These are phyloP conservation scores for Mycena maculata DNA, from an alignment of 768 basidiomycete species.

Conservation along the genomic window DNA sequence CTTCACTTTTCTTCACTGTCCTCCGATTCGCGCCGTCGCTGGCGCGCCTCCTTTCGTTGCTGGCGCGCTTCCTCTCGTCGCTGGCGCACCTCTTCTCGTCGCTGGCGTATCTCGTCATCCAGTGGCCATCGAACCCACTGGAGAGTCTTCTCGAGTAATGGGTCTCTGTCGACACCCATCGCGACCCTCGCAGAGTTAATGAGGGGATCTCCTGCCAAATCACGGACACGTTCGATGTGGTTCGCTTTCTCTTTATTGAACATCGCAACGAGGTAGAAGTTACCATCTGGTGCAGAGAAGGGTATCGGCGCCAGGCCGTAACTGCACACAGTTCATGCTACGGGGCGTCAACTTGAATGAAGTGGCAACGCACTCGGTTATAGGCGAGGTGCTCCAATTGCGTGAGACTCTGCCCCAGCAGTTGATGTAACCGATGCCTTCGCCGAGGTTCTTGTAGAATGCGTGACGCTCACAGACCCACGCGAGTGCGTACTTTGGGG, in stretches of 20 bases:
- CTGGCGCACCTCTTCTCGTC: too few species aligned
- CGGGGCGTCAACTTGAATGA: background rate
- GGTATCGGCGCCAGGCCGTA: too few species aligned
- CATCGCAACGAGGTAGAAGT: slow-evolving; percentile 9
- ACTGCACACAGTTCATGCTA: background rate
- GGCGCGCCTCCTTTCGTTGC: slow-evolving; percentile 14
- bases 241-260: slow-evolving; percentile 9
- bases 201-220: slow-evolving; percentile 13
- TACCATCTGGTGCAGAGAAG: background rate
- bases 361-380: slow-evolving; percentile 4
- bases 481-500: slow-evolving; percentile 6
- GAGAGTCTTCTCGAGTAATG: slow-evolving; percentile 1
- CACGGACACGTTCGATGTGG: background rate
- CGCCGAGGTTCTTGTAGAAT: slow-evolving; percentile 5
- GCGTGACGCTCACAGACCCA: background rate
- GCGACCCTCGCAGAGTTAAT: slow-evolving; percentile 5
- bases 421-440: background rate
- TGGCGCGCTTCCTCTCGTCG: too few species aligned
- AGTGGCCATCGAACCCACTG: slow-evolving; percentile 16
- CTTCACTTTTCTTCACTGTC: slow-evolving; percentile 14
- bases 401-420: background rate
- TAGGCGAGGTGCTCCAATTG: background rate
- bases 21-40: slow-evolving; percentile 6
- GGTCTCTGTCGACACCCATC: slow-evolving; percentile 13
- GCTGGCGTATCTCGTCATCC: slow-evolving; percentile 7